Percentiles rank a stretch among this genome's conserved stretches.
Conservation (phyloP, 352 stramenopile species). For the Pythium grandisporangium region DNA sequence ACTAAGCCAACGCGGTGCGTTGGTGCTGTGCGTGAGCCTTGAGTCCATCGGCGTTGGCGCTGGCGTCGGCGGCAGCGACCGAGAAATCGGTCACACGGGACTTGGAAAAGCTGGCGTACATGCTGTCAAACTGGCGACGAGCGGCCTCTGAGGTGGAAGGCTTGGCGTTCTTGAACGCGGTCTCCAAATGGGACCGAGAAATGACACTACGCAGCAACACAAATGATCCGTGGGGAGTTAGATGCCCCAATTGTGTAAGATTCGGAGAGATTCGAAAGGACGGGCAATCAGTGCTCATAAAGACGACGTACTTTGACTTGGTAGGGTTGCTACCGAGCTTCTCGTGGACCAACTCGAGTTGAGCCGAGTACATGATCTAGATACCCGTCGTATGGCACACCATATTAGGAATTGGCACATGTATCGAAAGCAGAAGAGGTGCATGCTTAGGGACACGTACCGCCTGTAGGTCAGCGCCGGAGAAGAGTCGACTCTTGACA, state of each 20-base stretch:
- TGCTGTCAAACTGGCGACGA: constrained; percentile 53
- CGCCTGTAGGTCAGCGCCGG: constrained; percentile 90
- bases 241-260: background rate
- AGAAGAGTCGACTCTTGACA: constrained; percentile 79
- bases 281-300: no score
- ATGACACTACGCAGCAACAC: constrained; percentile 32
- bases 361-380: constrained; percentile 90
- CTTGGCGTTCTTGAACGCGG: constrained; percentile 53
- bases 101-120: constrained; percentile 64
- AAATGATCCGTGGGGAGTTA: background rate
- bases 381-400: no score
- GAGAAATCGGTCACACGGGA: constrained; percentile 63
- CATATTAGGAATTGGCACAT: no score
- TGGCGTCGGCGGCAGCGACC: constrained; percentile 36
- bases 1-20: constrained; percentile 56
- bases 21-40: constrained; percentile 53
- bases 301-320: constrained; percentile 40
- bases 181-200: constrained; percentile 42
- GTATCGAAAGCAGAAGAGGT: no score
- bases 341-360: constrained; percentile 90
- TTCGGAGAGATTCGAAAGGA: background rate
- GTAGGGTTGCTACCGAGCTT: constrained; percentile 44
- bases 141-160: constrained; percentile 53
- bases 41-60: constrained; percentile 30
- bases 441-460: constrained; percentile 39